These are phyloP conservation scores for Xylariaceae sp. DNA, from an alignment of 2,329 filamentous ascomycete genomes.

Conservation along the genomic window DNA sequence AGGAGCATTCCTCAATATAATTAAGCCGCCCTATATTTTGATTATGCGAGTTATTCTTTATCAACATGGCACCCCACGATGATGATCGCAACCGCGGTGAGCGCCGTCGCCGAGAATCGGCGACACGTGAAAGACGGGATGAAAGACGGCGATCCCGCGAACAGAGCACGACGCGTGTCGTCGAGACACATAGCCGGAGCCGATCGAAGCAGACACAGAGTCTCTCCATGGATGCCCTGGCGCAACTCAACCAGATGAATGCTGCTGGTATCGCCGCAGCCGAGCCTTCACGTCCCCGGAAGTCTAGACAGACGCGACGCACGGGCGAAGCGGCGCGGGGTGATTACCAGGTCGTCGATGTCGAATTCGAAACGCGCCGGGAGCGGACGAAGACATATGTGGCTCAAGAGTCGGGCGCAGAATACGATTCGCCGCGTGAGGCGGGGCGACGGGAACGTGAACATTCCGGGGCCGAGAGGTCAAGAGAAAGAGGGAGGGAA, in stretches of 20 bases:
- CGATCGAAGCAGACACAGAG: conserved; percentile 27
- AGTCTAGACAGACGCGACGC: conserved; percentile 38
- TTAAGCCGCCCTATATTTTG: background rate
- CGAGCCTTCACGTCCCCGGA: conserved; percentile 36
- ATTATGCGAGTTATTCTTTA: conserved; percentile 6
- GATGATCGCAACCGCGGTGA: conserved; percentile 24
- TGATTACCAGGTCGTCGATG: conserved; percentile 21
- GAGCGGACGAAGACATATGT: conserved; percentile 18
- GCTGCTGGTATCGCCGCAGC: conserved; percentile 31
- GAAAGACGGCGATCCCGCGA: conserved; percentile 34
- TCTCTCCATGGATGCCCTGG: conserved; percentile 53
- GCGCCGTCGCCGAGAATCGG: conserved; percentile 27
- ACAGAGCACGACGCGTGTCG: conserved; percentile 27
- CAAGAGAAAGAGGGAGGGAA: background rate
- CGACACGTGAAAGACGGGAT: conserved; percentile 32
- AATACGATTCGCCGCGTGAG: conserved; percentile 21
- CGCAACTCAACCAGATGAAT: conserved; percentile 60
- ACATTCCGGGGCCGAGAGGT: conserved; percentile 18
- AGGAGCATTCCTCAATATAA: background rate
- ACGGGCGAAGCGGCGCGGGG: conserved; percentile 31
- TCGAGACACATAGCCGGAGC: conserved; percentile 33
- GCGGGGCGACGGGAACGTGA: conserved; percentile 21
- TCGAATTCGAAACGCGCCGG: conserved; percentile 32
- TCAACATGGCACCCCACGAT: conserved; percentile 31
- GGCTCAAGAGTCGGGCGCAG: conserved; percentile 22